These are phyloP conservation scores for Meira miltonrushii DNA, from an alignment of 1,284 basidiomycete genomes.

Conservation along the genomic window DNA sequence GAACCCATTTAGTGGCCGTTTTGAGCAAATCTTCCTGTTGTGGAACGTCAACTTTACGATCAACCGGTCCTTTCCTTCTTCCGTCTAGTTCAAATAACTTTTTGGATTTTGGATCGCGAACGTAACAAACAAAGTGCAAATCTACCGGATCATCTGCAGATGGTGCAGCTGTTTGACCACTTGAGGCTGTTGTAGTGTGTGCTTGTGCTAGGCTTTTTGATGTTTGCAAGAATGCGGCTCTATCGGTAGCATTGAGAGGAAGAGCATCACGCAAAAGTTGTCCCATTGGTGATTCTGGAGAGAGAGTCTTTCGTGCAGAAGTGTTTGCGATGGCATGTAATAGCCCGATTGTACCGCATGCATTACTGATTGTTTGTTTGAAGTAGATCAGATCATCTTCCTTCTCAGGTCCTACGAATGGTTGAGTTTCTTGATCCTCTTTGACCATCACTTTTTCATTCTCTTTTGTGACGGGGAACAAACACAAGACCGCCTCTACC, in stretches of 20 bases:
- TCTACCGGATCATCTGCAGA: constrained; percentile 39
- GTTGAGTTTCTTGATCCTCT: constrained; percentile 21
- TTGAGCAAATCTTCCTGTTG: constrained; percentile 19
- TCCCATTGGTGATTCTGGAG: constrained; percentile 27
- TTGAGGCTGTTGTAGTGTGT: constrained; percentile 35
- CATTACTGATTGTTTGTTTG: constrained; percentile 52
- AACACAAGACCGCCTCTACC: constrained; percentile 56
- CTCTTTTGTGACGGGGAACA: constrained; percentile 55
- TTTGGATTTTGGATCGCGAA: constrained; percentile 28
- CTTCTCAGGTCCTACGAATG: constrained; percentile 13
- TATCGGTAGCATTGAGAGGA: constrained; percentile 13
- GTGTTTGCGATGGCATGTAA: constrained; percentile 49
- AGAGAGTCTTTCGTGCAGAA: constrained; percentile 25
- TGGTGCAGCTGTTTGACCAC: constrained; percentile 46
- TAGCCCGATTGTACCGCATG: constrained; percentile 52
- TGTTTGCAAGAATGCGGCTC: constrained; percentile 25
- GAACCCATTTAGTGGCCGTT: constrained; percentile 36
- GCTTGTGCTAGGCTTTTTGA: constrained; percentile 25
- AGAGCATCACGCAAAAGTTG: constrained; percentile 14
- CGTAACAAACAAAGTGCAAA: constrained; percentile 51
- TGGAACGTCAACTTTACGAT: constrained; percentile 18
- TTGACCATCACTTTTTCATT: constrained; percentile 24
- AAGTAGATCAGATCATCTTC: constrained; percentile 34
- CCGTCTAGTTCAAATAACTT: constrained; percentile 49
- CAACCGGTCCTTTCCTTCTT: constrained; percentile 40